Conservation (phyloP, 2,329 filamentous ascomycete genomes). For the Xylariaceae sp. region DNA sequence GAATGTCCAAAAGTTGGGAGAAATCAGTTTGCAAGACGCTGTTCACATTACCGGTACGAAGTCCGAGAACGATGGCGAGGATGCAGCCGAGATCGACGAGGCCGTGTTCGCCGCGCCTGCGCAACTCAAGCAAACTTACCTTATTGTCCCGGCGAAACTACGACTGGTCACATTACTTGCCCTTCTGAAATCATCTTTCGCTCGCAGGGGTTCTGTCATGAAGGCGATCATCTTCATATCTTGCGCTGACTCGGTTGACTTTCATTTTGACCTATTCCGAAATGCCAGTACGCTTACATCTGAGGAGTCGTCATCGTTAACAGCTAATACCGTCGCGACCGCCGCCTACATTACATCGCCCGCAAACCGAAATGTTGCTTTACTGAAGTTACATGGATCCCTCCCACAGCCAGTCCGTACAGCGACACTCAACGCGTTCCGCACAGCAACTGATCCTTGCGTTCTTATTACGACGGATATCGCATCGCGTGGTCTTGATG, state of each 20-base stretch:
- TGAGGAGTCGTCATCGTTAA: constrained; percentile 30
- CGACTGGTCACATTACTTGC: constrained; percentile 82
- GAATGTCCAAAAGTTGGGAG: constrained; percentile 87
- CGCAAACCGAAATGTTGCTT: constrained; percentile 64
- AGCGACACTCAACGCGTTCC: constrained; percentile 75
- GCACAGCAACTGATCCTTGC: constrained; percentile 64
- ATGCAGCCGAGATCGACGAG: constrained; percentile 43
- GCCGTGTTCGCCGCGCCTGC: constrained; percentile 73
- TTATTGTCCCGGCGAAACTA: constrained; percentile 81
- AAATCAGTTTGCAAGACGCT: constrained; percentile 92
- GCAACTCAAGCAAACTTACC: constrained; percentile 88
- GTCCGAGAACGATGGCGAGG: constrained; percentile 42
- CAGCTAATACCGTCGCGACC: constrained; percentile 58
- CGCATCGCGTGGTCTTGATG: constrained; percentile 87
- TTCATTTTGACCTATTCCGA: constrained; percentile 81
- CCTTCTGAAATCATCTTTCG: constrained; percentile 79
- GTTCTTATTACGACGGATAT: constrained; percentile 93
- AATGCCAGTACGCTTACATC: constrained; percentile 26
- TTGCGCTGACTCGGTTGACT: constrained; percentile 94
- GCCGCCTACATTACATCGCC: constrained; percentile 68
- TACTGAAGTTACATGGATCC: constrained; percentile 88
- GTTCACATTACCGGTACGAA: constrained; percentile 72
- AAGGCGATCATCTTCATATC: constrained; percentile 97
- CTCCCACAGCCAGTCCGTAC: constrained; percentile 83
- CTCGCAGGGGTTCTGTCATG: constrained; percentile 84